Conservation (phyloP, 805 yeast species). For the Clavispora fructus region DNA sequence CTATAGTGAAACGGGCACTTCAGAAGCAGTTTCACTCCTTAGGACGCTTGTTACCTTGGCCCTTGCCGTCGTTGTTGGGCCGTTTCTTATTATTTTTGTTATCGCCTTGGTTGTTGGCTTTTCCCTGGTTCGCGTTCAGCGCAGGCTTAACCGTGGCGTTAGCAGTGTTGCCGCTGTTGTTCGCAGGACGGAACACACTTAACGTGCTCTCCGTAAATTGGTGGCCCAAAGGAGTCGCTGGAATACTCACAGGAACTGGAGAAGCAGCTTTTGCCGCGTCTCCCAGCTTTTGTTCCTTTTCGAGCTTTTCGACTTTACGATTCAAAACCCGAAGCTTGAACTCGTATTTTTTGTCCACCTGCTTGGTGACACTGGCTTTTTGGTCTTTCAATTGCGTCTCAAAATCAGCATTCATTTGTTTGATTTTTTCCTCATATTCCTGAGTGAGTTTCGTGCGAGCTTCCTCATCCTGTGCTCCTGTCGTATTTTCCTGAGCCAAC, state of each 20-base stretch:
- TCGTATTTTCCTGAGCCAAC: slow-evolving; percentile 1
- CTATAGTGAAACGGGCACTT: neutral
- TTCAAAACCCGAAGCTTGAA: slow-evolving; percentile 53
- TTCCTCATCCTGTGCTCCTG: slow-evolving; percentile 6
- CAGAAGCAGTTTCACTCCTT: neutral
- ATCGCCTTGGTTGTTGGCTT: neutral
- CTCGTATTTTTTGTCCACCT: slow-evolving; percentile 53
- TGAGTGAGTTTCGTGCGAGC: slow-evolving; percentile 12
- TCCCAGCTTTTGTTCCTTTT: slow-evolving; percentile 10
- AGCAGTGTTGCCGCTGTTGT: neutral
- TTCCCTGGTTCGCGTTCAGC: neutral
- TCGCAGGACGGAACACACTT: neutral
- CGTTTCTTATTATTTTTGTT: slow-evolving; percentile 2
- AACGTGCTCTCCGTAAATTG: neutral
- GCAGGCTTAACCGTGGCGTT: neutral
- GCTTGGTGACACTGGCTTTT: slow-evolving; percentile 40
- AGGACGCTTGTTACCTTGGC: neutral
- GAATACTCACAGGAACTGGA: neutral
- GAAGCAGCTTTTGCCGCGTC: neutral
- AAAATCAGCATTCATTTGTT: slow-evolving; percentile 18
- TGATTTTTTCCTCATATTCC: slow-evolving; percentile 17
- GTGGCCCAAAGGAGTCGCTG: neutral
- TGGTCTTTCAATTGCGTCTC: slow-evolving; percentile 12
- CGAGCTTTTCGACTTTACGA: slow-evolving; percentile 49
- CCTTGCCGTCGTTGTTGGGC: neutral